These are phyloP conservation scores for Naganishia vishniacii DNA, from an alignment of 768 basidiomycete species.

Conservation along the genomic window DNA sequence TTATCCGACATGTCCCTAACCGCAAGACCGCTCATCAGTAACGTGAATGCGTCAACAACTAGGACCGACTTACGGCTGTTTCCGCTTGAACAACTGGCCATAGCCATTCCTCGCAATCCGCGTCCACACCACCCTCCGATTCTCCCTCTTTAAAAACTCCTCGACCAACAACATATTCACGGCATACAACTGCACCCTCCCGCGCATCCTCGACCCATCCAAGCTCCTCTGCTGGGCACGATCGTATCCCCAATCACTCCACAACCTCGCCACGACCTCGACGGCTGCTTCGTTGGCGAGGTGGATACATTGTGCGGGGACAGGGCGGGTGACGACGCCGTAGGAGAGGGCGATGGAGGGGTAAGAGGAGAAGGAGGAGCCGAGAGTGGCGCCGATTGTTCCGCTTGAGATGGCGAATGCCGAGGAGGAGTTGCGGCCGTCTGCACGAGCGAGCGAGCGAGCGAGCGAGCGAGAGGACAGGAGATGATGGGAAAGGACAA, in stretches of 20 bases:
- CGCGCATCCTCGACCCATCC: conserved; percentile 52
- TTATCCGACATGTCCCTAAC: conserved; percentile 11
- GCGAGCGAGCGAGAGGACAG: neutral
- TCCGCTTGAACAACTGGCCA: conserved; percentile 67
- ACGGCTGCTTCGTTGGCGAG: conserved; percentile 69
- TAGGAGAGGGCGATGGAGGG: conserved; percentile 85
- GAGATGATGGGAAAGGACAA: too few species aligned
- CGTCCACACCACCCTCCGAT: conserved; percentile 71
- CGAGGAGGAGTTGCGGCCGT: conserved; percentile 55
- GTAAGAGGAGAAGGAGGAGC: conserved; percentile 55
- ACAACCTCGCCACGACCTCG: conserved; percentile 67
- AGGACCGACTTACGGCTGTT: conserved; percentile 37
- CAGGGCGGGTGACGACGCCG: conserved; percentile 68
- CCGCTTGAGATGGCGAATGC: conserved; percentile 87
- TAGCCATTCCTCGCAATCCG: conserved; percentile 79
- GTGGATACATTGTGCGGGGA: conserved; percentile 57
- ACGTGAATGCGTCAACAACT: neutral
- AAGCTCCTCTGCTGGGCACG: conserved; percentile 34
- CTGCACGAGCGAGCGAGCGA: conserved; percentile 28
- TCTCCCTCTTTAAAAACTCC: conserved; percentile 57
- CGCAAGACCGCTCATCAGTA: neutral
- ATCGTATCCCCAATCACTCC: conserved; percentile 78
- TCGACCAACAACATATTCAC: conserved; percentile 81
- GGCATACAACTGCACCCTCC: conserved; percentile 55
- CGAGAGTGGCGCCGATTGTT: conserved; percentile 84